Percentiles rank a stretch among this genome's conserved stretches.
Conservation (phyloP, 2,329 filamentous ascomycete genomes). For the Emergomyces africanus region DNA sequence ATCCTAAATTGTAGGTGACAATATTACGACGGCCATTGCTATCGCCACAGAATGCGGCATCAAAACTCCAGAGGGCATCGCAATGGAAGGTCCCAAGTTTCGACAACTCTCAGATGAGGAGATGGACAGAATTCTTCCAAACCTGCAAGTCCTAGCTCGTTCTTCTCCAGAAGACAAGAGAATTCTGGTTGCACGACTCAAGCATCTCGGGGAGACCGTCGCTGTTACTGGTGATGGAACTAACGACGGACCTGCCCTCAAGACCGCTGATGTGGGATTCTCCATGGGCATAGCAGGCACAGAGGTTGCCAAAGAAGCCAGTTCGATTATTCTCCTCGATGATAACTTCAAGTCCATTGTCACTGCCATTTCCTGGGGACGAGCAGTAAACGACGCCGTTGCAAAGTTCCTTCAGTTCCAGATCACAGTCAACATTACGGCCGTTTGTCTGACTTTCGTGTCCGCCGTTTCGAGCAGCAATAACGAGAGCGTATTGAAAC, state of each 20-base stretch:
- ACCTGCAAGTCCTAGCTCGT: conserved; percentile 50
- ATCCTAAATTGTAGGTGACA: conserved; percentile 37
- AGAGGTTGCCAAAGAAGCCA: conserved; percentile 55
- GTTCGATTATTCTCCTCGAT: conserved; percentile 54
- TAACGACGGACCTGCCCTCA: conserved; percentile 53
- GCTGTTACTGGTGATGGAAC: conserved; percentile 54
- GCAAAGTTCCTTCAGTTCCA: conserved; percentile 53
- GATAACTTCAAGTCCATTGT: conserved; percentile 55
- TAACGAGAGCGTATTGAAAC: conserved; percentile 66
- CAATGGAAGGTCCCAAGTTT: conserved; percentile 59
- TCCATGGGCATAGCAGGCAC: conserved; percentile 57
- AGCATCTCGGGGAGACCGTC: conserved; percentile 50
- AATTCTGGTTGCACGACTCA: conserved; percentile 49
- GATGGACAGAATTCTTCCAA: conserved; percentile 46
- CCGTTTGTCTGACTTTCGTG: conserved; percentile 75
- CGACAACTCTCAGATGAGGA: conserved; percentile 47
- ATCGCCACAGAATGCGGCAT: conserved; percentile 66
- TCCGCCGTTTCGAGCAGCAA: conserved; percentile 61
- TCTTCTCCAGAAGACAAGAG: conserved; percentile 57
- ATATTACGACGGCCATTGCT: conserved; percentile 57
- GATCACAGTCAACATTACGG: conserved; percentile 80
- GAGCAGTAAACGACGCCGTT: conserved; percentile 55
- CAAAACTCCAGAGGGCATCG: conserved; percentile 43
- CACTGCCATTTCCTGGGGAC: conserved; percentile 55
- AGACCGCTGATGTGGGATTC: conserved; percentile 54